These are phyloP conservation scores for Neurospora discreta DNA, from an alignment of 495 filamentous ascomycete genomes.

Conservation along the genomic window DNA sequence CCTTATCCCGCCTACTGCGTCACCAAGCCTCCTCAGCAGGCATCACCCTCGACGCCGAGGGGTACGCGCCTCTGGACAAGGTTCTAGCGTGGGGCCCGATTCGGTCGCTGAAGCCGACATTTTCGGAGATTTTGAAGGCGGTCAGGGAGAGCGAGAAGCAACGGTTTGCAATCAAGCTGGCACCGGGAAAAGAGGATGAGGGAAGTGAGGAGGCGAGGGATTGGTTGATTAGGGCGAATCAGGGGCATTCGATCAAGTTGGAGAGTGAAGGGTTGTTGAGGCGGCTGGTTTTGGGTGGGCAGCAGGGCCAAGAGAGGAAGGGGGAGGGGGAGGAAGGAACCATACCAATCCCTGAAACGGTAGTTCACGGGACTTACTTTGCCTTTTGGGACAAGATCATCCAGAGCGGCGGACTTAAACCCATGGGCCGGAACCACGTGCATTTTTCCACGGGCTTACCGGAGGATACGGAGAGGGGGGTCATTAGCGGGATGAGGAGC, in stretches of 20 bases:
- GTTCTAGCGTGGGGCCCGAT: conserved; percentile 64
- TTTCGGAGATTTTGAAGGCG: conserved; percentile 59
- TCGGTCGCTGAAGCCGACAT: conserved; percentile 54
- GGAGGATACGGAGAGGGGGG: conserved; percentile 26
- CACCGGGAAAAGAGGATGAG: too few species aligned
- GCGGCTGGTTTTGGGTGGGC: conserved; percentile 40
- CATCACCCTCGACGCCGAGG: conserved; percentile 61
- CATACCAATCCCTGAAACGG: conserved; percentile 42
- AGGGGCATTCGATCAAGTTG: conserved; percentile 73
- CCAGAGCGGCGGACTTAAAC: conserved; percentile 58
- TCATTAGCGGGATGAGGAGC: conserved; percentile 76
- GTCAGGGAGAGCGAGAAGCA: conserved; percentile 80
- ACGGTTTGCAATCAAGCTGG: conserved; percentile 52
- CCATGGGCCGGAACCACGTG: conserved; percentile 75
- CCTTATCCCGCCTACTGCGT: conserved; percentile 65
- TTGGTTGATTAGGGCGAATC: conserved; percentile 87
- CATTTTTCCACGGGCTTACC: conserved; percentile 71
- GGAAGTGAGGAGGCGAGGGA: conserved; percentile 46
- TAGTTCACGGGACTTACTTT: conserved; percentile 84
- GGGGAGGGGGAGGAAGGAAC: background rate
- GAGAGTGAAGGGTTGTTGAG: conserved; percentile 56
- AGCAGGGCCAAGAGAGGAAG: conserved; percentile 11
- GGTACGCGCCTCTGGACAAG: conserved; percentile 66
- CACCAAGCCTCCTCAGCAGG: conserved; percentile 77
- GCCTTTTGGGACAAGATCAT: conserved; percentile 63